Evolutionary conservation across 1,284 basidiomycete genomes (phyloP), one percentile per base, ranked within the genome.

Genomic region (Leccinum angustisporum): DNA sequence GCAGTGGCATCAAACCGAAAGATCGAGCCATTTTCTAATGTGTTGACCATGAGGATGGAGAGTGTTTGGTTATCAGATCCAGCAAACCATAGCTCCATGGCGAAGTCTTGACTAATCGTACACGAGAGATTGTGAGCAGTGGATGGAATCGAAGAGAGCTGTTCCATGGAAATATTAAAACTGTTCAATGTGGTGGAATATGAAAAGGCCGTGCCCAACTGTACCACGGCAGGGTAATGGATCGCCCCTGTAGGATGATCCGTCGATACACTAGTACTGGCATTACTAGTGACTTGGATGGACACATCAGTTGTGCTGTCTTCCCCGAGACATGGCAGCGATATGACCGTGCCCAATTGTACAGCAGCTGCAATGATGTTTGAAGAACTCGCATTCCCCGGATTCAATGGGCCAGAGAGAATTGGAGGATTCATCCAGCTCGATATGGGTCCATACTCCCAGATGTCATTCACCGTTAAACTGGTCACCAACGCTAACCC

Each of bases 131-230:
- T 18, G n/a, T 18, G 0, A 43, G 40, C n/a, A n/a, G 0, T 43
- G 25, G 43, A 36, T 4, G 60, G 66, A 33, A 68, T 5, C 1
- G 63, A 57, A 7, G 58, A 46, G n/a, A 63, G 54, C 0, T 10
- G 31, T 25, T 69, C 68, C 55, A 61, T 31, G 38, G 67, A 61
- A 10, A 71, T 36, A 18, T 69, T 50, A 31, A 69, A 63, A 13
- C 67, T 57, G 40, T 68, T 69, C 16, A 69, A 9, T 43, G 40
- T 43, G 40, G 40, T 43, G 40, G 10, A 11, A 43, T 43, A 43
- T 43, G 40, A 43, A 18, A 18, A 43, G 9, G 8, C 21, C 2
- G 21, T 21, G 21, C 21, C 21, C 21, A 21, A 21, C 2, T 21
- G 21, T n/a, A n/a, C n/a, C n/a, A 21, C 9, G 9, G 40, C 5